Base-by-base conservation (phyloP, 2,329 filamentous ascomycete species). In the Fusarium poae region DNA sequence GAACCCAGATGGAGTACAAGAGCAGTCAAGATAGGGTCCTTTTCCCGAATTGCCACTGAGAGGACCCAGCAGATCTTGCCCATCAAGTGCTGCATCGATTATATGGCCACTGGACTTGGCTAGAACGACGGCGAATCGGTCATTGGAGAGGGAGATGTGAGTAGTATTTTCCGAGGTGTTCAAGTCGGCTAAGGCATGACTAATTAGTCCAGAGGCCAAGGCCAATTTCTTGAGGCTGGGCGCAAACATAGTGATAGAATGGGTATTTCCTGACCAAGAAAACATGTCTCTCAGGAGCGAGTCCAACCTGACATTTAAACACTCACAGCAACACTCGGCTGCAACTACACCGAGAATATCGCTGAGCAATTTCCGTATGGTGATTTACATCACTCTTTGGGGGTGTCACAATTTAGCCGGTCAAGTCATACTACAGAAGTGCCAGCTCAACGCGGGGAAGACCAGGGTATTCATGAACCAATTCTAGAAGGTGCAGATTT, bases 11-110 rank as follows among this genome's bases (percentile, higher is more conserved):
- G 86, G 86, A 0, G 80, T 85, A 72, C 87, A 90, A 68, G 89
- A 87, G 74, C 88, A 89, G 72, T 89, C 88, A 4, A 89, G 81
- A 65, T 89, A 88, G 0, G 86, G 84, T 0, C 85, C 84, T 27
- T 84, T 81, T 5, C 86, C 86, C 6, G 76, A 75, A 5, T 71
- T 72, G 1, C 68, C 70, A 1, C 52, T 59, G 9, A 60, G 29
- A 0, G 71, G 68, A 6, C 86, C 85, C 0, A 89, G 81, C 0
- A 89, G 78, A 61, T 88, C 82, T 45, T 79, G 75, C 7, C 73
- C 74, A 20, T 80, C 78, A 12, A 72, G 61, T 0, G 20, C 53
- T 2, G 34, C 50, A 23, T 72, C 70, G 5, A 63, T 60, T 2
- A 72, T 72, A 3, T 72, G 70, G 2, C 67, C 70, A 0, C 21